Percentiles rank a stretch among this genome's conserved stretches.
Evolutionary conservation across 495 filamentous ascomycete species (phyloP).

Genomic region (Xylaria telfairii): DNA sequence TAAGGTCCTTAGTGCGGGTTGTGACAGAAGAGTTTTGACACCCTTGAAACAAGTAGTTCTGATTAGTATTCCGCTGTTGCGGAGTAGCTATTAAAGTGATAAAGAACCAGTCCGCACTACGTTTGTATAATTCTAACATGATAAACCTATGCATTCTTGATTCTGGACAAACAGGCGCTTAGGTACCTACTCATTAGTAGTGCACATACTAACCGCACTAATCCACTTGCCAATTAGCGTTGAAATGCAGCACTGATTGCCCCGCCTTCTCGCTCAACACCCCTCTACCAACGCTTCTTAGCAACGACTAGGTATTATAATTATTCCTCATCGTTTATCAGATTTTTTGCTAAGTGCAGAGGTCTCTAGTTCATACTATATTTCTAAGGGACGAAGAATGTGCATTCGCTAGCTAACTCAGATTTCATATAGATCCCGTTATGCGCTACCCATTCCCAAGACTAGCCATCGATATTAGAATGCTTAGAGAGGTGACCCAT

Average conservation of each 20-base stretch:
- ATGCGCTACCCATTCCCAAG: conserved; percentile 67
- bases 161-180: no score
- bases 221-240: conserved; percentile 10
- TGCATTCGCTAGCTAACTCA: conserved; percentile 75
- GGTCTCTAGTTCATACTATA: background rate
- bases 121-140: no score
- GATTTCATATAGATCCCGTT: conserved; percentile 77
- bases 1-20: no score
- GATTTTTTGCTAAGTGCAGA: conserved; percentile 3
- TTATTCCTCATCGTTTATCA: background rate
- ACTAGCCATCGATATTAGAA: conserved; percentile 87
- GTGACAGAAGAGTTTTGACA: no score
- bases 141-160: no score
- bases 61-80: no score
- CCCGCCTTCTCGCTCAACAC: conserved; percentile 20
- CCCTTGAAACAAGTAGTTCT: no score
- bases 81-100: no score
- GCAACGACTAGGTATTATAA: background rate
- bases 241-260: conserved; percentile 1
- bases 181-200: background rate
- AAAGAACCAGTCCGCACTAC: no score
- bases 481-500: conserved; percentile 85
- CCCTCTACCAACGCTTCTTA: conserved; percentile 7
- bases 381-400: conserved; percentile 66
- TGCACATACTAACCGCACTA: background rate